Evolutionary conservation across 2,329 filamentous ascomycete genomes (phyloP).

Genomic region (Colletotrichum cereale): DNA sequence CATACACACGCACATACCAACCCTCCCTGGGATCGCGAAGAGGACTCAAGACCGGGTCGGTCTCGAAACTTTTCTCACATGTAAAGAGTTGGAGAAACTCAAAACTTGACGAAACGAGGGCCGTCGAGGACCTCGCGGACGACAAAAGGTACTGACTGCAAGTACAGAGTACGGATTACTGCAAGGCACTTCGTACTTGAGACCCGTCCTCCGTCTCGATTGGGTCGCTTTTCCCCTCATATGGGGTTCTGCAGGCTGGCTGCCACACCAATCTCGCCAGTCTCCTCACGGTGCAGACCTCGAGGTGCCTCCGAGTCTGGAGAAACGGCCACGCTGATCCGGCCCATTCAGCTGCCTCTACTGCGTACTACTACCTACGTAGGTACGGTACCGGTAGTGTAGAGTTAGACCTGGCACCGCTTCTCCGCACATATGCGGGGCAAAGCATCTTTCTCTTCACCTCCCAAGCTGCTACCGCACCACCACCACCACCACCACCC

Average conservation of each 20-base stretch:
- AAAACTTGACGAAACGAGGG: not conserved
- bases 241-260: not conserved
- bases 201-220: not conserved
- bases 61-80: not conserved
- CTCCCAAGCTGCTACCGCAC: not conserved
- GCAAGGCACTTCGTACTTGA: not conserved
- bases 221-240: conserved; percentile 8
- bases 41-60: not conserved
- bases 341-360: conserved; percentile 31
- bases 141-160: not conserved
- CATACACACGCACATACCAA: not conserved
- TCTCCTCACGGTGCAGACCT: conserved; percentile 1
- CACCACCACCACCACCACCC: not conserved
- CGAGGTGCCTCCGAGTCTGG: conserved; percentile 16
- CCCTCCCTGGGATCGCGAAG: too few species aligned
- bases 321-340: conserved; percentile 29
- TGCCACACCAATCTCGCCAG: conserved; percentile 7
- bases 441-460: conserved; percentile 29
- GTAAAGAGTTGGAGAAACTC: not conserved
- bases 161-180: not conserved
- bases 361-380: too few species aligned
- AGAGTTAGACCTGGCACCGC: too few species aligned
- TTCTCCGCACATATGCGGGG: conserved; percentile 39
- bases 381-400: too few species aligned
- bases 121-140: not conserved